phyloP scores from a whole-genome alignment of 179 eudicot species.

The Beta lomatogona region DNA sequence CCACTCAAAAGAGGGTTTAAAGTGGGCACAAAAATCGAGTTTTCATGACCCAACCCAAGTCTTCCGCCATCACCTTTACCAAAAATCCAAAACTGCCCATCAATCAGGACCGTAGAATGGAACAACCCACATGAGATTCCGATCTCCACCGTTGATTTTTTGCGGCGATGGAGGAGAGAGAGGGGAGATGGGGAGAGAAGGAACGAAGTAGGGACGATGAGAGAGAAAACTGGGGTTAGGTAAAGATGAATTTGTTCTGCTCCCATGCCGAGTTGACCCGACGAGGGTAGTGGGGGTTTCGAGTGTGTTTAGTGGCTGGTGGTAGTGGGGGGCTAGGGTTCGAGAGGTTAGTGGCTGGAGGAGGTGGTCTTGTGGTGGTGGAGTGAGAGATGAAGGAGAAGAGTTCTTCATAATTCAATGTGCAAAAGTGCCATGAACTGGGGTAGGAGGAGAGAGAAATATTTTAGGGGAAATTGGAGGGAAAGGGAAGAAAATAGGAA shows the following conservation, averaged over 20 bases:
- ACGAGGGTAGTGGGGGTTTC: too few relatives aligned
- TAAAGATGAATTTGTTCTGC: constrained; percentile 57
- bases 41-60: constrained; percentile 75
- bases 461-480: too few relatives aligned
- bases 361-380: too few relatives aligned
- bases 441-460: too few relatives aligned
- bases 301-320: too few relatives aligned
- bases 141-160: constrained; percentile 29
- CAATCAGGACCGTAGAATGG: constrained; percentile 67
- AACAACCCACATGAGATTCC: constrained; percentile 84
- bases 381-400: too few relatives aligned
- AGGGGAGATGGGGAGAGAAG: constrained; percentile 29
- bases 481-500: too few relatives aligned
- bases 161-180: constrained; percentile 25
- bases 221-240: constrained; percentile 56
- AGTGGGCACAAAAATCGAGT: constrained; percentile 52
- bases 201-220: constrained; percentile 46
- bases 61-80: constrained; percentile 98
- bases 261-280: constrained; percentile 85
- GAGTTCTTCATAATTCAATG: too few relatives aligned
- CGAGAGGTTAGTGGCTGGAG: too few relatives aligned
- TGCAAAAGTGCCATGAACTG: too few relatives aligned
- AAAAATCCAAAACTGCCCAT: constrained; percentile 83
- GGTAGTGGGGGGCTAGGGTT: too few relatives aligned
- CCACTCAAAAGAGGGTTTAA: constrained; percentile 49